A percentile compares a stretch with the other conserved stretches of the same genome.
Conservation (phyloP, 495 filamentous ascomycete genomes). For the Neurospora hispaniola region DNA sequence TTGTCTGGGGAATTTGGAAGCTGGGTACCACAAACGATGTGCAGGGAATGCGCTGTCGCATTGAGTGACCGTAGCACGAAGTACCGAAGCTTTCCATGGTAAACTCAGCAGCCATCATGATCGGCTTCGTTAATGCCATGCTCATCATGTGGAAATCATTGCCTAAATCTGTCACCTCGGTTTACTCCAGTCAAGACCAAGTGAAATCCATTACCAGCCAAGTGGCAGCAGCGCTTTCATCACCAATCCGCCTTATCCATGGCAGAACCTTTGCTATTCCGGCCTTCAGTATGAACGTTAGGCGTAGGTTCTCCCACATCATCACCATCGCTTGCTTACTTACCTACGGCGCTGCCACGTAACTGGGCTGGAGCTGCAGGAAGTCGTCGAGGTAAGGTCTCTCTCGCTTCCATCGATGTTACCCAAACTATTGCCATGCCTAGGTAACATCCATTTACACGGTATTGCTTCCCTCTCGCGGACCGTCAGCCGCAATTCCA, state of each 20-base stretch:
- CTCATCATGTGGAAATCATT: neutral
- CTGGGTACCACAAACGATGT: neutral
- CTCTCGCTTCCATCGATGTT: neutral
- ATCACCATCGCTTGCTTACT: neutral
- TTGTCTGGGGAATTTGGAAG: neutral
- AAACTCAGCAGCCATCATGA: neutral
- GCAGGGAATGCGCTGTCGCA: neutral
- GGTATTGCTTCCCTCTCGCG: neutral
- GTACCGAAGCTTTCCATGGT: neutral
- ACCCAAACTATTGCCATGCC: neutral
- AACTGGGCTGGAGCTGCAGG: neutral
- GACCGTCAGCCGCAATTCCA: neutral
- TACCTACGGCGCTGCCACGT: neutral
- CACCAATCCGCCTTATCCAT: neutral
- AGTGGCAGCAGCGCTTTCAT: neutral
- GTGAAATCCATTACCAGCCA: too few relatives aligned
- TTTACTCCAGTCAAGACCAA: neutral
- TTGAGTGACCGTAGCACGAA: neutral
- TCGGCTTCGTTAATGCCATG: neutral
- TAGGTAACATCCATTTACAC: neutral
- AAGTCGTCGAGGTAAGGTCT: neutral
- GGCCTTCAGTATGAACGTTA: neutral
- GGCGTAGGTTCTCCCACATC: neutral
- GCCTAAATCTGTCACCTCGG: neutral
- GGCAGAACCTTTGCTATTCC: neutral